phyloP scores from a whole-genome alignment of 2,329 filamentous ascomycete genomes.

The Xylaria sp. region DNA sequence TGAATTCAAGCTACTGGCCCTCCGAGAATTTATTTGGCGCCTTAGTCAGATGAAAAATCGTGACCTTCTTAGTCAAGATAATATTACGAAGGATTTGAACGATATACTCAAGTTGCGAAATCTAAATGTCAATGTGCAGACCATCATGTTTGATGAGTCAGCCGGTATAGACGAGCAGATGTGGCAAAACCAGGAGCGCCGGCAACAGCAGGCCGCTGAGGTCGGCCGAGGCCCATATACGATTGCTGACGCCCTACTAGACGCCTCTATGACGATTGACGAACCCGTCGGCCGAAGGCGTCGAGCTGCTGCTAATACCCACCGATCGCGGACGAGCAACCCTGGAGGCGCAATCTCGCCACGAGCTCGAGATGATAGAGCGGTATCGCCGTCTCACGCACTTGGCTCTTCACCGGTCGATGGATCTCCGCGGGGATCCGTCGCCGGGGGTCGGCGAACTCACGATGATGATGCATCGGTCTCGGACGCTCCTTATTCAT shows the following conservation, averaged over 20 bases:
- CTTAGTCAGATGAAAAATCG: constrained; percentile 77
- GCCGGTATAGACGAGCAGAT: constrained; percentile 61
- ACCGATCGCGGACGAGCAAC: constrained; percentile 58
- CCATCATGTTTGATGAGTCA: constrained; percentile 89
- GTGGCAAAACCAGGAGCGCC: constrained; percentile 40
- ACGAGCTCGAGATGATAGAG: constrained; percentile 51
- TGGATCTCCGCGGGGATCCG: constrained; percentile 54
- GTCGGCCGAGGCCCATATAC: constrained; percentile 69
- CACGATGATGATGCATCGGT: constrained; percentile 53
- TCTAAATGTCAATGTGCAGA: constrained; percentile 83
- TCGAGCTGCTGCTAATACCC: constrained; percentile 63
- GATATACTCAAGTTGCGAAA: constrained; percentile 79
- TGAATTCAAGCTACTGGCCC: constrained; percentile 85
- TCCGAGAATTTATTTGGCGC: constrained; percentile 93
- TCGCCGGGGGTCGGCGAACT: constrained; percentile 44
- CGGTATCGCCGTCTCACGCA: constrained; percentile 43
- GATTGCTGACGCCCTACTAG: constrained; percentile 88
- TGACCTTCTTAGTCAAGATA: constrained; percentile 57
- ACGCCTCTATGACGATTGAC: constrained; percentile 90
- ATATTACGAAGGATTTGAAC: constrained; percentile 64
- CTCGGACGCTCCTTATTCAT: constrained; percentile 57
- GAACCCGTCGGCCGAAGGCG: constrained; percentile 68
- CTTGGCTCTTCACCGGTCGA: constrained; percentile 49
- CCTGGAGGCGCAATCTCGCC: constrained; percentile 52
- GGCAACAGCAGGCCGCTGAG: constrained; percentile 50